phyloP scores from a whole-genome alignment of 768 basidiomycete species.

The Chlorophyllum brunneum region DNA sequence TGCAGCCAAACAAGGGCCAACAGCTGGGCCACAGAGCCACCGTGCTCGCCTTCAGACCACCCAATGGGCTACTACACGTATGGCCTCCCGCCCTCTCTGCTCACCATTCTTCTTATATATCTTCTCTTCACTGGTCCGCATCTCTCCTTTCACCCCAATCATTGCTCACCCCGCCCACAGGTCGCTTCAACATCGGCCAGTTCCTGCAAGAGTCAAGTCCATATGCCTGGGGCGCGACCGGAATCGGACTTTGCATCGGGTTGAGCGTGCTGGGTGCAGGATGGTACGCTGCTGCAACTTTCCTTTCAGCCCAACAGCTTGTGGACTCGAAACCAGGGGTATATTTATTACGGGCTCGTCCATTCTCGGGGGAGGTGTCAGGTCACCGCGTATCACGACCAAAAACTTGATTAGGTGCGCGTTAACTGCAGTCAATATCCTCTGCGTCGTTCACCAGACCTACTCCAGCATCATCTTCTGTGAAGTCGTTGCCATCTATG shows the following conservation, averaged over 20 bases:
- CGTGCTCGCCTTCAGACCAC: constrained; percentile 11
- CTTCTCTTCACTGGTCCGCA: constrained; percentile 82
- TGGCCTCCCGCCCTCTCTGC: constrained; percentile 64
- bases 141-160: background rate
- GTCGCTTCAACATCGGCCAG: constrained; percentile 90
- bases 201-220: constrained; percentile 95
- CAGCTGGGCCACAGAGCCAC: constrained; percentile 12
- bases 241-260: constrained; percentile 91
- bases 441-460: background rate
- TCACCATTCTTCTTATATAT: constrained; percentile 72
- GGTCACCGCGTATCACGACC: constrained; percentile 89
- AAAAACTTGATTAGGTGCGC: constrained; percentile 95
- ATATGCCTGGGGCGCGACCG: constrained; percentile 87
- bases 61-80: constrained; percentile 54
- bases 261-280: constrained; percentile 92
- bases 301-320: constrained; percentile 1
- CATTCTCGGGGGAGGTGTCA: constrained; percentile 92
- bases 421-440: background rate
- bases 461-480: constrained; percentile 90
- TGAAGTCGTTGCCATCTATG: constrained; percentile 99
- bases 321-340: constrained; percentile 58
- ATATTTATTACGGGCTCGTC: constrained; percentile 97
- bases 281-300: constrained; percentile 60
- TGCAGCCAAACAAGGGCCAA: constrained; percentile 23
- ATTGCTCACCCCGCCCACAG: constrained; percentile 57